A percentile compares a stretch with the other conserved stretches of the same genome.
Evolutionary conservation across 2,329 filamentous ascomycete species (phyloP).

Genomic region (Paraphoma chrysanthemicola): DNA sequence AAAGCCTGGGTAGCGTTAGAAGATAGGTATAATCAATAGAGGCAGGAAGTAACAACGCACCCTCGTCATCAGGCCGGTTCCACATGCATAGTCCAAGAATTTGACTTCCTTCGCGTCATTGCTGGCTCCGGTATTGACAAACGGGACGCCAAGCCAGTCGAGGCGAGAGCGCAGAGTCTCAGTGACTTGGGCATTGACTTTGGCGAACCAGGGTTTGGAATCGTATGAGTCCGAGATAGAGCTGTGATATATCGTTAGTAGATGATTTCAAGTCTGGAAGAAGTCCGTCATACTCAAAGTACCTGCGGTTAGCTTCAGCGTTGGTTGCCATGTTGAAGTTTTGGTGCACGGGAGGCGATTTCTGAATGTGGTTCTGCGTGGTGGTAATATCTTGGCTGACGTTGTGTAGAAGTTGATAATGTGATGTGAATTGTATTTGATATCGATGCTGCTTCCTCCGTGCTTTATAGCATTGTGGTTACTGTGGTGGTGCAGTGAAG

Average conservation of each 20-base stretch:
- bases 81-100: conserved; percentile 79
- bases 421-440: not conserved
- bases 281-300: conserved; percentile 38
- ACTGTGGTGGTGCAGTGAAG: conserved; percentile 6
- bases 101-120: conserved; percentile 50
- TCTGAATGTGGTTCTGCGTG: not conserved
- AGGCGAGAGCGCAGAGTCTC: conserved; percentile 60
- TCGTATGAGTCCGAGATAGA: conserved; percentile 65
- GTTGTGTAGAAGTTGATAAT: not conserved
- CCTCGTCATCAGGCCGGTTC: conserved; percentile 70
- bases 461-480: not conserved
- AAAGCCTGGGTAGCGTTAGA: conserved; percentile 56
- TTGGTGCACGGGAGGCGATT: not conserved
- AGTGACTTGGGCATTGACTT: conserved; percentile 62
- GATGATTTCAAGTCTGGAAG: not conserved
- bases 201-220: conserved; percentile 58
- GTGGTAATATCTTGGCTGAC: not conserved
- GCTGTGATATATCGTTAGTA: conserved; percentile 42
- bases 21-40: not conserved
- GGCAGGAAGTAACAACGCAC: conserved; percentile 50
- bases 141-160: conserved; percentile 69
- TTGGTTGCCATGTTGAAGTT: conserved; percentile 28
- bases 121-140: conserved; percentile 48
- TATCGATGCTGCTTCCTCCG: not conserved
- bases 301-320: conserved; percentile 45